These are phyloP conservation scores for Bertia moriformis DNA, from an alignment of 2,329 filamentous ascomycete species.

Conservation along the genomic window DNA sequence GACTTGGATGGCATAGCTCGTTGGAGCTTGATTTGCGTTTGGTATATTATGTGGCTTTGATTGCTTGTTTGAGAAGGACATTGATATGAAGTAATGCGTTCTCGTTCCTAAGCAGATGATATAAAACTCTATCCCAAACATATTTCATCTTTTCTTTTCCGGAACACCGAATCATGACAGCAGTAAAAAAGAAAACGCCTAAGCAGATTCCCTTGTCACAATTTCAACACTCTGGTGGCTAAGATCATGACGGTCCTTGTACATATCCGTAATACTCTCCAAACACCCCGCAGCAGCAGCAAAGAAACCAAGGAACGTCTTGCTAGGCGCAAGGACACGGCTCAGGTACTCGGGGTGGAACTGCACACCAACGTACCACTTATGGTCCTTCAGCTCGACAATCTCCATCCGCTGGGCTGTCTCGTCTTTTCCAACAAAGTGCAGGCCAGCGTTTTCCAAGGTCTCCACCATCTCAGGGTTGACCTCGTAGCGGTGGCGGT, in stretches of 20 bases:
- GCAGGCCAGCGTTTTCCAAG: constrained; percentile 54
- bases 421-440: constrained; percentile 69
- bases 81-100: no score
- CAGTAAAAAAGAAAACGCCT: no score
- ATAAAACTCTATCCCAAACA: no score
- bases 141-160: no score
- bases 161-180: no score
- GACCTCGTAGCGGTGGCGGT: constrained; percentile 82
- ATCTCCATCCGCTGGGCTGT: constrained; percentile 70
- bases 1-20: no score
- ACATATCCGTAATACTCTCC: constrained; percentile 11
- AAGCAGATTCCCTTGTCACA: no score
- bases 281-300: constrained; percentile 62
- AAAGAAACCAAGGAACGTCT: constrained; percentile 72
- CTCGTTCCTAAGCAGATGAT: no score
- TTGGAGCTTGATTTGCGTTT: no score
- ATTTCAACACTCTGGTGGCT: no score
- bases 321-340: constrained; percentile 59
- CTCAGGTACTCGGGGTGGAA: constrained; percentile 79
- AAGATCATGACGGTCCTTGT: neutral
- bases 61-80: no score
- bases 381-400: constrained; percentile 68
- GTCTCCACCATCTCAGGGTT: constrained; percentile 64
- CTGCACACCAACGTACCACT: constrained; percentile 74
- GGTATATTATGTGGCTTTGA: no score